These are phyloP conservation scores for Eutypa lata DNA, from an alignment of 2,329 filamentous ascomycete species.

Conservation along the genomic window DNA sequence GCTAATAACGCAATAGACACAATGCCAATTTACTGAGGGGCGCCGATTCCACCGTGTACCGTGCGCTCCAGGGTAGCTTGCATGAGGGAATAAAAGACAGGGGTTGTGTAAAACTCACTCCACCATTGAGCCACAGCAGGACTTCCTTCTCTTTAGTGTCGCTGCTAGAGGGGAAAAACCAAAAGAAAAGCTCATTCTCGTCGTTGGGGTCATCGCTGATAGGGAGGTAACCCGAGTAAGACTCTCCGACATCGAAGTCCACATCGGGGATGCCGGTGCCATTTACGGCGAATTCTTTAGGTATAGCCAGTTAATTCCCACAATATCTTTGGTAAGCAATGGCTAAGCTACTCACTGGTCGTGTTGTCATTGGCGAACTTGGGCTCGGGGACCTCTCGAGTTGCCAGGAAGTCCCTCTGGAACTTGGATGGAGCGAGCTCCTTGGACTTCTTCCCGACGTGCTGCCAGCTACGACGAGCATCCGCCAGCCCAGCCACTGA, in stretches of 20 bases:
- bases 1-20: neutral
- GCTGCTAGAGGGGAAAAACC: constrained; percentile 52
- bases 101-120: constrained; percentile 27
- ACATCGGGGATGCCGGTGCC: constrained; percentile 61
- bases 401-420: constrained; percentile 20
- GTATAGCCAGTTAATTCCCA: constrained; percentile 14
- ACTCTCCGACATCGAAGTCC: constrained; percentile 59
- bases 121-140: constrained; percentile 50
- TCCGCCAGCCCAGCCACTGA: constrained; percentile 16
- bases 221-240: constrained; percentile 56
- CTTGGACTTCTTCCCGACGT: constrained; percentile 26
- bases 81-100: neutral
- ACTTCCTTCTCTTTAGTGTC: constrained; percentile 45
- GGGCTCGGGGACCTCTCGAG: constrained; percentile 17
- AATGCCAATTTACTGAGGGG: too few relatives aligned
- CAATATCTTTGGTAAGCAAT: neutral
- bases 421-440: constrained; percentile 3
- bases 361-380: constrained; percentile 28
- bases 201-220: constrained; percentile 42
- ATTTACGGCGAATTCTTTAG: constrained; percentile 54
- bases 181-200: constrained; percentile 49
- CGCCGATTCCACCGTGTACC: too few relatives aligned
- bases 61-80: neutral
- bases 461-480: constrained; percentile 25
- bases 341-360: constrained; percentile 18